These are phyloP conservation scores for Candida nanaspora DNA, from an alignment of 805 yeast genomes.

Conservation along the genomic window DNA sequence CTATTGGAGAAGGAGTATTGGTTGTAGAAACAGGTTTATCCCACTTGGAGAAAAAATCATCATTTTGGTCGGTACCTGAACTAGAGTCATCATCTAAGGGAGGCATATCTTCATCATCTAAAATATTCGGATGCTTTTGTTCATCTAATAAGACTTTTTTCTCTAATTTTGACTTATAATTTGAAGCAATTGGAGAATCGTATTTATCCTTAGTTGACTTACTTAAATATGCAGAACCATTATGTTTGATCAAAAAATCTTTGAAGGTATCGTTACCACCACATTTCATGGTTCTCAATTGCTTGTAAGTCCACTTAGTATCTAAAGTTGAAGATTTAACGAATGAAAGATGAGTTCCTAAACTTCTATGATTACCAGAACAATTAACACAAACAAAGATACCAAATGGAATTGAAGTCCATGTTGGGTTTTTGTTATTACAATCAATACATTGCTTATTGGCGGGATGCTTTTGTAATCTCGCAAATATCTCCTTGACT, in stretches of 20 bases:
- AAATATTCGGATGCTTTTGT: slow-evolving; percentile 60
- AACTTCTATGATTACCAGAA: slow-evolving; percentile 88
- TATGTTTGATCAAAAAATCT: slow-evolving; percentile 77
- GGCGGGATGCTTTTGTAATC: slow-evolving; percentile 57
- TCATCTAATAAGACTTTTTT: slow-evolving; percentile 63
- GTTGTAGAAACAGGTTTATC: slow-evolving; percentile 58
- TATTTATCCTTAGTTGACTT: slow-evolving; percentile 74
- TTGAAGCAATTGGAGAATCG: slow-evolving; percentile 69
- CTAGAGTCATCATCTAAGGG: slow-evolving; percentile 31
- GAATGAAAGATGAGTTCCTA: slow-evolving; percentile 94
- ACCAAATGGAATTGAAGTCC: slow-evolving; percentile 98
- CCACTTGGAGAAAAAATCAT: slow-evolving; percentile 91
- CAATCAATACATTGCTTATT: slow-evolving; percentile 91
- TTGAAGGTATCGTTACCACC: slow-evolving; percentile 90
- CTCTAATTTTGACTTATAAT: slow-evolving; percentile 75
- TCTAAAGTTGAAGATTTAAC: slow-evolving; percentile 90
- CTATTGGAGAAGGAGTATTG: slow-evolving; percentile 39
- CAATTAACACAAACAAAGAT: slow-evolving; percentile 89
- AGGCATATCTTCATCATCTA: slow-evolving; percentile 50
- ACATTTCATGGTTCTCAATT: slow-evolving; percentile 83
- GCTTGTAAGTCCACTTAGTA: slow-evolving; percentile 80
- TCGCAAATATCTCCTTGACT: slow-evolving; percentile 55
- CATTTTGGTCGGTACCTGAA: slow-evolving; percentile 60
- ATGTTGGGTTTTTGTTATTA: slow-evolving; percentile 88
- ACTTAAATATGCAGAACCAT: slow-evolving; percentile 67